phyloP scores from a whole-genome alignment of 83 land plant species.

The Thuja plicata region DNA sequence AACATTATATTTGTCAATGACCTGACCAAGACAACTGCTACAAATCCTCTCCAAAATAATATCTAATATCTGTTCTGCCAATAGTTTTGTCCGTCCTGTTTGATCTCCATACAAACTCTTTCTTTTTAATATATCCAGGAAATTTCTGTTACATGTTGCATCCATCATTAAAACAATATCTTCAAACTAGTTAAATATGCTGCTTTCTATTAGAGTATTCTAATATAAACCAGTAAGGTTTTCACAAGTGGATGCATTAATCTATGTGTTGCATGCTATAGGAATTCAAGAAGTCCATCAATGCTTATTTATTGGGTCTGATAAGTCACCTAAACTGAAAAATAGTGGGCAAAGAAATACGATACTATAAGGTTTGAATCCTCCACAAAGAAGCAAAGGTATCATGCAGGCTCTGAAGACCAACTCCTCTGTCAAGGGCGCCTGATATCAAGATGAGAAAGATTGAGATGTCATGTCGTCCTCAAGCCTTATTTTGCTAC shows the following conservation, averaged over 20 bases:
- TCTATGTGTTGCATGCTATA: neutral
- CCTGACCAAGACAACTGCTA: neutral
- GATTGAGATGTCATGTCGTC: conserved; percentile 7
- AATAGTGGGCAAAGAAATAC: conserved; percentile 76
- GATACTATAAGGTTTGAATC: conserved; percentile 48
- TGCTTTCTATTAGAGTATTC: neutral
- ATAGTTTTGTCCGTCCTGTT: neutral
- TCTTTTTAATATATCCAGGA: conserved; percentile 4
- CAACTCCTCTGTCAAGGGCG: conserved; percentile 93
- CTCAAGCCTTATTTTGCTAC: neutral
- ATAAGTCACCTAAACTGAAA: conserved; percentile 73
- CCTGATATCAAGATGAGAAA: conserved; percentile 54
- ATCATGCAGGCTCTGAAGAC: conserved; percentile 98
- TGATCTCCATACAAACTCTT: neutral
- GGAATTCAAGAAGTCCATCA: neutral
- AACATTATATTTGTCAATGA: conserved; percentile 1
- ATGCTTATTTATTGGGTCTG: conserved; percentile 13
- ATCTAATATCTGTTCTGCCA: neutral
- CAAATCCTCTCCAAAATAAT: neutral
- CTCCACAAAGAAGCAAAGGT: conserved; percentile 88
- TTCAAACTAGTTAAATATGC: neutral
- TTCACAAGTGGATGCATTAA: neutral
- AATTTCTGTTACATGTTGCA: neutral
- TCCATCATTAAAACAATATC: neutral
- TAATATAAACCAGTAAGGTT: neutral